Conservation (phyloP, 1,139 yeast genomes). For the Geotrichum cucujoidarum region DNA sequence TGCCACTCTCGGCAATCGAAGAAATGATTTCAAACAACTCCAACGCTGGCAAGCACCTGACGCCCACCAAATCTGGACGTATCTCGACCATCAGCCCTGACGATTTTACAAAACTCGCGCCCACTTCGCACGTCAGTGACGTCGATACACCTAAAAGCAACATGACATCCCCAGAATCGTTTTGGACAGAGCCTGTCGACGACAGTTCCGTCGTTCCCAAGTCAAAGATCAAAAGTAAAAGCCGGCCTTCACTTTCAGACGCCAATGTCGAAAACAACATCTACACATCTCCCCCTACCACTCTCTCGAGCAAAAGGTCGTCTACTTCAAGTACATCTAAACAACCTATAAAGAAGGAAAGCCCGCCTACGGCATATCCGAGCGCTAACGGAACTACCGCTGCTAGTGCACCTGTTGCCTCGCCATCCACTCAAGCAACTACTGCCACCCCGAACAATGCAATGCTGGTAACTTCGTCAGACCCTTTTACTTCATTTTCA, state of each 20-base stretch:
- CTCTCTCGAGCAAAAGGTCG: not conserved
- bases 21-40: conserved; percentile 12
- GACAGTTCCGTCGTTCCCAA: conserved; percentile 4
- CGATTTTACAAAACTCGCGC: conserved; percentile 2
- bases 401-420: not conserved
- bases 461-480: not conserved
- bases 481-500: not conserved
- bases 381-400: conserved; percentile 2
- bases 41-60: not conserved
- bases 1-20: conserved; percentile 18
- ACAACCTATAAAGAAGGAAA: not conserved
- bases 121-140: conserved; percentile 13
- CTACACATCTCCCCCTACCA: conserved; percentile 15
- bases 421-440: not conserved
- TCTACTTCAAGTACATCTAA: not conserved
- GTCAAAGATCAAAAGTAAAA: not conserved
- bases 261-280: conserved; percentile 6
- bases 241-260: not conserved
- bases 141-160: conserved; percentile 9
- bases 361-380: conserved; percentile 9
- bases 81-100: conserved; percentile 12
- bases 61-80: conserved; percentile 13
- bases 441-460: not conserved
- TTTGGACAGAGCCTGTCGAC: conserved; percentile 10
- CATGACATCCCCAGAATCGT: conserved; percentile 14